Evolutionary conservation across 768 basidiomycete species (phyloP), one percentile per base, ranked within the genome.

Genomic region (Saitozyma sp.): DNA sequence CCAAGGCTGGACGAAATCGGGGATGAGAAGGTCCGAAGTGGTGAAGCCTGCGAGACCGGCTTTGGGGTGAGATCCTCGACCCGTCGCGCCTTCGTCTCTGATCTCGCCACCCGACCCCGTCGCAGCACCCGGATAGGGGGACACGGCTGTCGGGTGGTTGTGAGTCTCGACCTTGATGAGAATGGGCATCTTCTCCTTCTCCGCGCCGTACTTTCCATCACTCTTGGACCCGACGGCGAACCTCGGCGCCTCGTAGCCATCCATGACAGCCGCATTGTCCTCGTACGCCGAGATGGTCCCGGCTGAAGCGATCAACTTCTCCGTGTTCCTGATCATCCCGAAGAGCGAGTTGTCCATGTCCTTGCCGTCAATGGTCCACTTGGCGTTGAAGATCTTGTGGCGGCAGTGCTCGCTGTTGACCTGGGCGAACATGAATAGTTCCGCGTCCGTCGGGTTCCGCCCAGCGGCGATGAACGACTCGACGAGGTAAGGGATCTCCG

Each of bases 391-490:
- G 69, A 97, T 98, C 82, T 99, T 99, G 84, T 99, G 96, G 41
- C 96, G 85, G 79, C 96, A 99, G 76, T 98, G 96, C 79, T 99
- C 96, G n/a, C 94, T 97, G 82, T 99, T 99, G 78, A 99, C 95
- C 76, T 99, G 96, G 3, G 96, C 95, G 79, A 98, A 99, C 96
- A 98, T 99, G 85, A 99, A 99, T 8, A 99, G 84, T 78, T 99
- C 96, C 3, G 95, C 94, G 76, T 98, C 96, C 45, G 91, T 96
- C 8, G 95, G 96, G 75, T 92, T 88, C 42, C 94, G 87, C 53
- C 83, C 83, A 78, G 89, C 88, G n/a, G 88, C 83, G 37, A 90
- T 83, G 79, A 92, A 99, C 10, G 90, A 92, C 57, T 89, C 84
- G 66, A 96, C 85, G 66, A 98, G 87, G 80, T 97, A 99, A 70